Percentiles rank a stretch among this genome's conserved stretches.
phyloP scores from a whole-genome alignment of 306 rosid genomes.

The Trichosanthes truncata region DNA sequence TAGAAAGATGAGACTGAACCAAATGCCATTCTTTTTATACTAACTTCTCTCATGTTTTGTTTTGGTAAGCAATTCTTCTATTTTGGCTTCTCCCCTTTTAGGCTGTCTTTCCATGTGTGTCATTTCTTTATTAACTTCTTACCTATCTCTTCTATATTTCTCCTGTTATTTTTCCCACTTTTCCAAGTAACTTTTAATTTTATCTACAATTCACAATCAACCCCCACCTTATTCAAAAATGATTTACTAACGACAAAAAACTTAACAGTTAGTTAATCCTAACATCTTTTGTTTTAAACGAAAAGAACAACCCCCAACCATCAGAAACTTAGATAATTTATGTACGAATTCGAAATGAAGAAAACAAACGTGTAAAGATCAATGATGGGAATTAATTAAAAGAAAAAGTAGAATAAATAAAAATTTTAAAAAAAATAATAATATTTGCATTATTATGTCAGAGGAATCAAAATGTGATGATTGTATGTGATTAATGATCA shows the following conservation, averaged over 20 bases:
- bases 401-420: not conserved
- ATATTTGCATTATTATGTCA: slow-evolving; percentile 6
- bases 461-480: slow-evolving; percentile 15
- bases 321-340: not conserved
- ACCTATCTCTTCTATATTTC: not conserved
- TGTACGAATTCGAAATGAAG: not conserved
- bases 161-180: not conserved
- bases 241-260: not conserved
- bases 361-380: slow-evolving; percentile 1
- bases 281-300: not conserved
- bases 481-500: slow-evolving; percentile 6
- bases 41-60: not conserved
- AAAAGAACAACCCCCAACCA: not conserved
- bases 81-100: slow-evolving; percentile 7
- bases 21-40: slow-evolving; percentile 7
- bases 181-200: not conserved
- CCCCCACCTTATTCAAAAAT: not conserved
- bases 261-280: not conserved
- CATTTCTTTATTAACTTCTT: not conserved
- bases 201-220: not conserved
- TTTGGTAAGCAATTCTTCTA: not conserved
- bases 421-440: not conserved
- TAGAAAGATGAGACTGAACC: slow-evolving; percentile 4
- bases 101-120: not conserved
- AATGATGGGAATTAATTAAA: not conserved